Evolutionary conservation across 1,284 basidiomycete genomes (phyloP).

Genomic region (Trichosporon asahii): DNA sequence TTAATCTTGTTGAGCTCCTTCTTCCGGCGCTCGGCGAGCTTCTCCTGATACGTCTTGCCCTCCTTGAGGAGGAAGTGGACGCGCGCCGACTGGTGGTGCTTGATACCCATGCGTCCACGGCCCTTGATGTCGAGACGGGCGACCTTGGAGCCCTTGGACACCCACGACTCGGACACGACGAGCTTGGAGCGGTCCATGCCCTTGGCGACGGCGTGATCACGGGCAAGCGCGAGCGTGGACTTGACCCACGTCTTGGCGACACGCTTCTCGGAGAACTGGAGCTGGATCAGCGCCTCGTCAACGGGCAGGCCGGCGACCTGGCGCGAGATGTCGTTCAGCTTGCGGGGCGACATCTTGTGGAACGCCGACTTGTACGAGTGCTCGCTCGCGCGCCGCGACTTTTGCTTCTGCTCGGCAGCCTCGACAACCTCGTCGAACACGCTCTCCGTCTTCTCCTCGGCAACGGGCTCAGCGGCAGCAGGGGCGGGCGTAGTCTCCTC

Average conservation of each 20-base stretch:
- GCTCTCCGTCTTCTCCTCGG: neutral
- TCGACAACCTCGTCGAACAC: slow-evolving; percentile 18
- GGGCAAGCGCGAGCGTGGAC: slow-evolving; percentile 81
- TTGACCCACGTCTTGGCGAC: slow-evolving; percentile 73
- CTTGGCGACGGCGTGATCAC: slow-evolving; percentile 83
- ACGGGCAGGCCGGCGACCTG: slow-evolving; percentile 86
- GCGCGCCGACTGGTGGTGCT: slow-evolving; percentile 71
- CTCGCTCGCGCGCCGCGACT: slow-evolving; percentile 36
- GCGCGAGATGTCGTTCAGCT: slow-evolving; percentile 79
- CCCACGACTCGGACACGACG: slow-evolving; percentile 88
- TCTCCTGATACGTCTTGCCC: slow-evolving; percentile 73
- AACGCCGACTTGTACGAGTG: slow-evolving; percentile 61
- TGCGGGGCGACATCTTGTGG: slow-evolving; percentile 91
- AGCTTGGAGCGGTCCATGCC: slow-evolving; percentile 69
- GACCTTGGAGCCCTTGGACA: slow-evolving; percentile 70
- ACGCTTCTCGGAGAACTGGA: slow-evolving; percentile 90
- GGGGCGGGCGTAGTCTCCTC: slow-evolving; percentile 4
- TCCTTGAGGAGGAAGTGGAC: slow-evolving; percentile 76
- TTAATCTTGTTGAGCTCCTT: slow-evolving; percentile 71
- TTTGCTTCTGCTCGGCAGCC: slow-evolving; percentile 18
- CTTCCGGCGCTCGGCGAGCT: slow-evolving; percentile 61
- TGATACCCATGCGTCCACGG: slow-evolving; percentile 74
- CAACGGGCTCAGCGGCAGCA: neutral
- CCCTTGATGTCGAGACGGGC: slow-evolving; percentile 80
- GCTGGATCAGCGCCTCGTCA: slow-evolving; percentile 92